These are phyloP conservation scores for Annulohypoxylon maeteangense DNA, from an alignment of 495 filamentous ascomycete genomes.

Conservation along the genomic window DNA sequence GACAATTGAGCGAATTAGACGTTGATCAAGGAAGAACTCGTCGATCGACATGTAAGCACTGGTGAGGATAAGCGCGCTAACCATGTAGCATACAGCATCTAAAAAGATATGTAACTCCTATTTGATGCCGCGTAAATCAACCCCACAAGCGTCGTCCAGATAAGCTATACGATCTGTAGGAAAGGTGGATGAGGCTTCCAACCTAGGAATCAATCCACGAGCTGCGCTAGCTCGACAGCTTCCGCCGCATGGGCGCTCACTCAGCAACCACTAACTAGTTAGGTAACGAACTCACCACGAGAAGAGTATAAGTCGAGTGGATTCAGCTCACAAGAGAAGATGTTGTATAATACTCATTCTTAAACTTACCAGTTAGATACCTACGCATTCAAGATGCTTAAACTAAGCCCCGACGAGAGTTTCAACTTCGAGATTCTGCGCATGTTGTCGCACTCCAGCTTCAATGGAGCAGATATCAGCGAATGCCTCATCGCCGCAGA, in stretches of 20 bases:
- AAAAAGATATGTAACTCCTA: slow-evolving; percentile 1
- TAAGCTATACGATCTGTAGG: neutral
- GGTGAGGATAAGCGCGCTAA: neutral
- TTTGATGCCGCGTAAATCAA: slow-evolving; percentile 10
- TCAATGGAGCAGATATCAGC: slow-evolving; percentile 47
- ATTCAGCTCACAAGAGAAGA: neutral
- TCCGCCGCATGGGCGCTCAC: neutral
- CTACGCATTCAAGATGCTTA: slow-evolving; percentile 12
- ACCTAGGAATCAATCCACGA: neutral
- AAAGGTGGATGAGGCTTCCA: neutral
- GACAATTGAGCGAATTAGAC: neutral
- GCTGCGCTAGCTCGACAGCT: neutral
- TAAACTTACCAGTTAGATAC: neutral
- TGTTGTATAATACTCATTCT: neutral
- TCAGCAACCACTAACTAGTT: neutral
- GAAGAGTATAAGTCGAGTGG: neutral
- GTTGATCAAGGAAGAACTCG: neutral
- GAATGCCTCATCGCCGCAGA: slow-evolving; percentile 51
- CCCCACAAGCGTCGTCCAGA: neutral
- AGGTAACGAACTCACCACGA: neutral
- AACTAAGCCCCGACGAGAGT: slow-evolving; percentile 41
- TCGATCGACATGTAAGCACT: neutral
- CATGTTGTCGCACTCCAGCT: slow-evolving; percentile 40
- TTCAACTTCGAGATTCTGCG: slow-evolving; percentile 50
- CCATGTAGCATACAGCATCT: neutral